Conservation (phyloP, 176 grass and related monocot species). For the Hsuehochloa calcarea region DNA sequence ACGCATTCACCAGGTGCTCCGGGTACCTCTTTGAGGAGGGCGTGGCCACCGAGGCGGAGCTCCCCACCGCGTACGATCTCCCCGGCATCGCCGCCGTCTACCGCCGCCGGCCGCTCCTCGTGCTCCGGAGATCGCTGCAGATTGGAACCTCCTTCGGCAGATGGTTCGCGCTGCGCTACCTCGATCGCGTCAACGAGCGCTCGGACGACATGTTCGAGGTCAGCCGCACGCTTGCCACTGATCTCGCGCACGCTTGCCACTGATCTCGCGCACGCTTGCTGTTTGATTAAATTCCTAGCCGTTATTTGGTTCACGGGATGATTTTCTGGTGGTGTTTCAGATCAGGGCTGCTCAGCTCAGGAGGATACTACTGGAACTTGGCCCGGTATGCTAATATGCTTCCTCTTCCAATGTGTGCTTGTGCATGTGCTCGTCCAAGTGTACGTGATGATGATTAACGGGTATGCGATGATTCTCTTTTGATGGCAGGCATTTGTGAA, state of each 20-base stretch:
- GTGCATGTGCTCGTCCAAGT: not conserved
- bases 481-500: conserved; percentile 80
- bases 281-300: conserved; percentile 25
- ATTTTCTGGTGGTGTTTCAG: conserved; percentile 49
- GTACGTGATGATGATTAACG: not conserved
- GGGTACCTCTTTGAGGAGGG: conserved; percentile 84
- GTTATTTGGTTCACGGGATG: conserved; percentile 6
- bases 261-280: not conserved
- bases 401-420: not conserved
- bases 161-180: conserved; percentile 75
- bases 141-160: conserved; percentile 74
- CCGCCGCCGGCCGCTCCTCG: conserved; percentile 77
- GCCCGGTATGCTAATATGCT: conserved; percentile 68
- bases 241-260: not conserved
- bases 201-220: conserved; percentile 84
- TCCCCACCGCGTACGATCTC: conserved; percentile 56
- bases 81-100: conserved; percentile 56
- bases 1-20: conserved; percentile 87
- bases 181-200: conserved; percentile 63
- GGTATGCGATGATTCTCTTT: conserved; percentile 14
- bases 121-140: conserved; percentile 75
- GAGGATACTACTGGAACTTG: conserved; percentile 78
- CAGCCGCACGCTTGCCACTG: not conserved
- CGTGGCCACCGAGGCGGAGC: conserved; percentile 50
- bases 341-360: conserved; percentile 75